Percentiles rank a stretch among this genome's conserved stretches.
Evolutionary conservation across 192 early-diverging fungal genomes (phyloP).

Genomic region (Funneliformis geosporum): DNA sequence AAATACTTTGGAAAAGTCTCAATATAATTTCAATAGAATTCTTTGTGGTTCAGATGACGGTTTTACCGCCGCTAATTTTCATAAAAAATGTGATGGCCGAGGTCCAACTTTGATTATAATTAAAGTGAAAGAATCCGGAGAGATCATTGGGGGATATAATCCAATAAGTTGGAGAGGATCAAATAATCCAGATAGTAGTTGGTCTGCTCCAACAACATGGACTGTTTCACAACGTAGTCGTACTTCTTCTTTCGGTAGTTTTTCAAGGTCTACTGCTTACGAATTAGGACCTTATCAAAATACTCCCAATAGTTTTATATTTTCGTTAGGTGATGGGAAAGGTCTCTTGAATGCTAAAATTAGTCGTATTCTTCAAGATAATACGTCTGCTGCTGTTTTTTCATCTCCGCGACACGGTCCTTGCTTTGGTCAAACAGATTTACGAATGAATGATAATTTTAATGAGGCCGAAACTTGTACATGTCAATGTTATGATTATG

Average conservation of each 20-base stretch:
- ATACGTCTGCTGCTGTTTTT: slow-evolving; percentile 6
- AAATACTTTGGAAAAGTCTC: neutral
- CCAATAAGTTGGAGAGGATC: slow-evolving; percentile 11
- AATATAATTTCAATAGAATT: slow-evolving; percentile 12
- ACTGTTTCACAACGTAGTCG: neutral
- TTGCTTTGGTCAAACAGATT: slow-evolving; percentile 23
- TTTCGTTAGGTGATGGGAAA: slow-evolving; percentile 11
- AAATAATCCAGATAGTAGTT: neutral
- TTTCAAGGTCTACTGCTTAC: neutral
- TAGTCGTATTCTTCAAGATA: slow-evolving; percentile 10
- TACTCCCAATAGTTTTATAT: slow-evolving; percentile 19
- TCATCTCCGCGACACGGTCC: slow-evolving; percentile 13
- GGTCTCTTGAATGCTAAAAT: neutral
- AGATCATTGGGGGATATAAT: slow-evolving; percentile 17
- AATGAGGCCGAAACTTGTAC: slow-evolving; percentile 6
- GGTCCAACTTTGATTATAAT: slow-evolving; percentile 2
- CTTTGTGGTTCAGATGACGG: neutral
- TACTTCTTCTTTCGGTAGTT: neutral
- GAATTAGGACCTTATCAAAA: slow-evolving; percentile 17
- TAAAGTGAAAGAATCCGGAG: neutral
- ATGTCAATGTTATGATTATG: slow-evolving; percentile 16
- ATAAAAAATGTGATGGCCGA: neutral
- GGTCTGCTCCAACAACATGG: neutral
- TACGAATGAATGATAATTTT: slow-evolving; percentile 23
- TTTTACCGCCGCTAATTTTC: neutral